Evolutionary conservation across 2,329 filamentous ascomycete species (phyloP).

Genomic region (Fusarium kyushuense): DNA sequence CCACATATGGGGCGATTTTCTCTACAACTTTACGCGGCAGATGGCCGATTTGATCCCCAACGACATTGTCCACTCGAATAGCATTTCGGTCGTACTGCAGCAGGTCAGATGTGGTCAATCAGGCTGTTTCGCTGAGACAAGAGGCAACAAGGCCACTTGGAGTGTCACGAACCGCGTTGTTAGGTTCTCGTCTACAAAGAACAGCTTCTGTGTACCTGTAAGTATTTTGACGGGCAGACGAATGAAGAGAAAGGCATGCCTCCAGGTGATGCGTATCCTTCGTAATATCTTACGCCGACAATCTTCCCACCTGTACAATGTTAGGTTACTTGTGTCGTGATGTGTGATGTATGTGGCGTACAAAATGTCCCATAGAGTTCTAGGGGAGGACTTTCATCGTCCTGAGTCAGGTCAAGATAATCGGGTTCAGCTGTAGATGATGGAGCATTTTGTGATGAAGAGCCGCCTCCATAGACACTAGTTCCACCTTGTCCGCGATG

Average conservation of each 20-base stretch:
- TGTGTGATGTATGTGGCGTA: constrained; percentile 42
- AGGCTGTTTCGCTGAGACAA: constrained; percentile 1
- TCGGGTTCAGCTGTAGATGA: constrained; percentile 53
- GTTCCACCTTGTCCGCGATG: constrained; percentile 38
- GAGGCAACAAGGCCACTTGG: constrained; percentile 27
- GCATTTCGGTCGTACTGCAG: constrained; percentile 76
- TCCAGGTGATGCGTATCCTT: constrained; percentile 69
- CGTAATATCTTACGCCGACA: constrained; percentile 70
- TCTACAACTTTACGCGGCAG: constrained; percentile 73
- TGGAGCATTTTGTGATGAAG: constrained; percentile 32
- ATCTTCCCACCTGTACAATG: constrained; percentile 59
- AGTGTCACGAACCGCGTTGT: constrained; percentile 62
- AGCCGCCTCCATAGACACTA: constrained; percentile 19
- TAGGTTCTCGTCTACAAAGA: constrained; percentile 72
- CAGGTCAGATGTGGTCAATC: constrained; percentile 10
- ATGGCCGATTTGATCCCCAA: constrained; percentile 81
- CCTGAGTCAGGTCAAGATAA: constrained; percentile 59
- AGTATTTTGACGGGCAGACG: background rate
- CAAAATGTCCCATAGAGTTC: constrained; percentile 64
- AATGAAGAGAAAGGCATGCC: constrained; percentile 46
- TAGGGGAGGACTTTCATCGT: constrained; percentile 54
- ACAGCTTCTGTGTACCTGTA: constrained; percentile 63
- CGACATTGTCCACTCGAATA: constrained; percentile 82
- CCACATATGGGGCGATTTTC: constrained; percentile 81
- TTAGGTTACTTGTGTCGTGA: constrained; percentile 18